Evolutionary conservation across 495 filamentous ascomycete species (phyloP).

Genomic region (Trichoderma virens): DNA sequence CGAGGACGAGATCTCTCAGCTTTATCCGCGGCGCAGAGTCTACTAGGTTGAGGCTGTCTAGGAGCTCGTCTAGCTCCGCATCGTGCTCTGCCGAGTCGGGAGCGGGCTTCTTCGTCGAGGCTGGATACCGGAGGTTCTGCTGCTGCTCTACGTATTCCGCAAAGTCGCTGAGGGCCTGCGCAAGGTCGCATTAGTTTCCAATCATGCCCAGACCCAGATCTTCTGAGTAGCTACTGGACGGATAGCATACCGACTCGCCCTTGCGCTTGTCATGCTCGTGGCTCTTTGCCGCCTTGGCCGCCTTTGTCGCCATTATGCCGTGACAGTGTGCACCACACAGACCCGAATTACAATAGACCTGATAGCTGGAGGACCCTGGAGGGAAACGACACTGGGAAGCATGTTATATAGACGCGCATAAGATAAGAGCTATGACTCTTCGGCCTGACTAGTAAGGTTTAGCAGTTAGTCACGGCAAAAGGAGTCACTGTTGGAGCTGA

Average conservation of each 20-base stretch:
- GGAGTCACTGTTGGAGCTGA: not conserved
- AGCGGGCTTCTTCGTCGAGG: slow-evolving; percentile 24
- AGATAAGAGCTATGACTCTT: not conserved
- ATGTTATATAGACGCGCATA: not conserved
- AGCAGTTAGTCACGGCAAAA: not conserved
- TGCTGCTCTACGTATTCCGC: slow-evolving; percentile 97
- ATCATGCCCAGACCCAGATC: not conserved
- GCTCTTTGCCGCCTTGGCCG: slow-evolving; percentile 45
- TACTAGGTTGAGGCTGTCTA: slow-evolving; percentile 75
- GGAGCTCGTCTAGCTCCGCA: slow-evolving; percentile 82
- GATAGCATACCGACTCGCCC: slow-evolving; percentile 78
- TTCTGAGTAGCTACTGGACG: too few species aligned
- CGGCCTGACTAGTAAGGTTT: not conserved
- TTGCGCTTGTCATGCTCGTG: slow-evolving; percentile 64
- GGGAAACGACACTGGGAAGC: not conserved
- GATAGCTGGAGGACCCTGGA: not conserved
- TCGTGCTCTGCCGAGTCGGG: slow-evolving; percentile 49
- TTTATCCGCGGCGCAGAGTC: slow-evolving; percentile 61
- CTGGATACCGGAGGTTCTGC: slow-evolving; percentile 56
- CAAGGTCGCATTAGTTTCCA: slow-evolving; percentile 11
- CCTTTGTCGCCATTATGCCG: slow-evolving; percentile 45
- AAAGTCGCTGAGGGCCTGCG: slow-evolving; percentile 86
- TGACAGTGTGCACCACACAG: not conserved
- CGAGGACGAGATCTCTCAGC: slow-evolving; percentile 71
- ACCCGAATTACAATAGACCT: not conserved